Percentiles rank a stretch among this genome's conserved stretches.
These are phyloP conservation scores for Oemleria cerasiformis DNA, from an alignment of 306 rosid species.

Conservation along the genomic window DNA sequence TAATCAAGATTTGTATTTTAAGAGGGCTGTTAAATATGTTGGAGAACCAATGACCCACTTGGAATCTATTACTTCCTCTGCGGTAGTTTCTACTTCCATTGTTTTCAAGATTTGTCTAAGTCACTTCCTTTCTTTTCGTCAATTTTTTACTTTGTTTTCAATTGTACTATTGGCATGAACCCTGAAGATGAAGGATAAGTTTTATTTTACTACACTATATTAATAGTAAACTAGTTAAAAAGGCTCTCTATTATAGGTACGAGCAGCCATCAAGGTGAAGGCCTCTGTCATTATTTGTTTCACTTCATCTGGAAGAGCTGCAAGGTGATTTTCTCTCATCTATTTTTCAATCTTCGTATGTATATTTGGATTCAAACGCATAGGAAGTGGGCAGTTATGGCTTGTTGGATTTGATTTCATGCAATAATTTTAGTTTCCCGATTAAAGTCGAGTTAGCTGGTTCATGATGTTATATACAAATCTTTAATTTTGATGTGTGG, in stretches of 20 bases:
- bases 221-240: neutral
- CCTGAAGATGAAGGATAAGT: neutral
- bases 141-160: neutral
- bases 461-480: neutral
- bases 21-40: conserved; percentile 65
- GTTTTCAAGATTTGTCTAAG: neutral
- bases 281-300: conserved; percentile 83
- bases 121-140: neutral
- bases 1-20: conserved; percentile 85
- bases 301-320: conserved; percentile 93
- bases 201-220: neutral
- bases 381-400: neutral
- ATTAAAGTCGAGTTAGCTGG: neutral
- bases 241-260: conserved; percentile 48
- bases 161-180: neutral
- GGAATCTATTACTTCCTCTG: conserved; percentile 94
- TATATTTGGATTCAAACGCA: neutral
- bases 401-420: neutral
- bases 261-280: conserved; percentile 93
- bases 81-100: conserved; percentile 45
- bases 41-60: conserved; percentile 97
- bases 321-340: conserved; percentile 46
- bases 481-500: neutral
- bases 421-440: neutral
- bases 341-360: neutral